Percentiles rank a stretch among this genome's conserved stretches.
These are phyloP conservation scores for Ophiostoma quercus DNA, from an alignment of 2,329 filamentous ascomycete genomes.

Conservation along the genomic window DNA sequence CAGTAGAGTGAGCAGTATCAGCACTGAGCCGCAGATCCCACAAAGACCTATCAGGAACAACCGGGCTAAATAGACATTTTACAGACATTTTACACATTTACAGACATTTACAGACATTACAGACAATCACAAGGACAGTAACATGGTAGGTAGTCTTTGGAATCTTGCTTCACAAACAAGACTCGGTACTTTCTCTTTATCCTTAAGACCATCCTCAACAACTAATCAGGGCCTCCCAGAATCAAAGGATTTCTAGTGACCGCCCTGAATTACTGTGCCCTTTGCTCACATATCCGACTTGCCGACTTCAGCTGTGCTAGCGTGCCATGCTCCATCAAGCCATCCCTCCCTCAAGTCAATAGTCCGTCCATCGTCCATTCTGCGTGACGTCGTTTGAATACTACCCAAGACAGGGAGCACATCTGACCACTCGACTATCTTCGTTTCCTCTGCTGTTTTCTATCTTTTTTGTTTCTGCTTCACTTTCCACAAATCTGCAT, in stretches of 20 bases:
- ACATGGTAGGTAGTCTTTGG: background rate
- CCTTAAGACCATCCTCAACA: background rate
- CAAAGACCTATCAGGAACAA: background rate
- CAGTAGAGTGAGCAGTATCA: too few species aligned
- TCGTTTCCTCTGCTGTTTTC: background rate
- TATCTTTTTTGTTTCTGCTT: background rate
- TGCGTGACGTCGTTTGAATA: conserved; percentile 6
- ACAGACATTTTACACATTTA: too few species aligned
- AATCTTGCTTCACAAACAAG: background rate
- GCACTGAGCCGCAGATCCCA: background rate
- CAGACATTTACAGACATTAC: background rate
- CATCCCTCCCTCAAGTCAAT: background rate
- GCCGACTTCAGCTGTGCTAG: background rate
- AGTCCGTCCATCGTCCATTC: background rate
- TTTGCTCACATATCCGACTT: background rate
- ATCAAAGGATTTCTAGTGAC: background rate
- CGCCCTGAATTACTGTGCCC: background rate
- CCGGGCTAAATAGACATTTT: background rate
- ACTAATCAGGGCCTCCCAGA: background rate
- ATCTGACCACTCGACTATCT: background rate
- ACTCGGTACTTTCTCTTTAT: background rate
- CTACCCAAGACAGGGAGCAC: background rate
- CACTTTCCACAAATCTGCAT: background rate
- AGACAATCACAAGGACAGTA: background rate
- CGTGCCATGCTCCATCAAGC: conserved; percentile 3